Evolutionary conservation across 179 eudicot species (phyloP), one percentile per base, ranked within the genome.

Genomic region (Corrigiola litoralis): DNA sequence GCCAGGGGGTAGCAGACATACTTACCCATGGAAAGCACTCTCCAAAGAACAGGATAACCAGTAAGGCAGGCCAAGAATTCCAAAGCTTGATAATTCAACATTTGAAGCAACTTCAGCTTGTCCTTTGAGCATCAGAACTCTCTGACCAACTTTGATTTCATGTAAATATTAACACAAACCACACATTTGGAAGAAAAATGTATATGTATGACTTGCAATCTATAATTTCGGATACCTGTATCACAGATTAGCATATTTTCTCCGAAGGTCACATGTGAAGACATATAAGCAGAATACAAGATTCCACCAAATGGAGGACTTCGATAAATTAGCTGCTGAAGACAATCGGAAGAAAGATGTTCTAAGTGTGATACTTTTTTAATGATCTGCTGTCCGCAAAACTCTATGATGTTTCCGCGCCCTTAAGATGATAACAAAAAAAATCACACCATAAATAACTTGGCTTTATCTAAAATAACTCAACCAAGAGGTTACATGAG

Each of bases 41-140:
- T 95, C 99, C 71, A 83, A 66, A 63, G 89, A 69, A 56, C 50
- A 76, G 29, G 82, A 37, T 59, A 82, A 63, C 99, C 99, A 95
- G 69, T 85, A 95, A 12, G 99, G 96, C 33, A 88, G 76, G 38
- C 97, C 95, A 56, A 91, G 91, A 49, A 61, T 56, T 32, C 96
- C 88, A 46, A 88, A 82, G 69, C 85, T 95, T 44, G 96, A 81
- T 34, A 90, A 75, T 37, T 72, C 72, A 42, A 86, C 70, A 68
- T 66, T 79, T 33, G 92, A 75, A 61, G 76, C 53, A 45, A 58
- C 70, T 65, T 81, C 80, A 74, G 87, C 75, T 61, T 65, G 75
- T 72, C 54, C 77, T 42, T 71, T 63, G 65, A 81, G 70, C 78
- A 76, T 88, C 76, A 86, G 68, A 40, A 95, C 82, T 73, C 80